These are phyloP conservation scores for Trypanosoma platydactyli DNA, from an alignment of 208 protist genomes.

Conservation along the genomic window DNA sequence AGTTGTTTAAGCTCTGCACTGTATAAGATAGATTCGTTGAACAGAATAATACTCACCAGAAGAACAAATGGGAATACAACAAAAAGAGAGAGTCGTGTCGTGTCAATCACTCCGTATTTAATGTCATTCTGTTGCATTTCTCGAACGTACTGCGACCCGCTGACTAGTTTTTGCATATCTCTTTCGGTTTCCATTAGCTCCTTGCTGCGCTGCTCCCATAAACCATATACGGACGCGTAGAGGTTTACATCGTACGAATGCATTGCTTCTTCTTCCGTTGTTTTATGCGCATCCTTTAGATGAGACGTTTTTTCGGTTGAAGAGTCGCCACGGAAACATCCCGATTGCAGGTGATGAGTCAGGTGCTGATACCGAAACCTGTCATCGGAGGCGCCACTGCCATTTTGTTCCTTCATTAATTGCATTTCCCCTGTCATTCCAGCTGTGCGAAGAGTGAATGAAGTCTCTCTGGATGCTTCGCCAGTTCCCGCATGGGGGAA, in stretches of 20 bases:
- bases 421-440: not conserved
- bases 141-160: slow-evolving; percentile 9
- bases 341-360: not conserved
- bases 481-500: not conserved
- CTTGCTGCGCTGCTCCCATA: slow-evolving; percentile 18
- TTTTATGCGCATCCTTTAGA: not conserved
- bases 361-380: not conserved
- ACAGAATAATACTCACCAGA: slow-evolving; percentile 27
- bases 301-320: not conserved
- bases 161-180: slow-evolving; percentile 4
- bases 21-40: slow-evolving; percentile 31
- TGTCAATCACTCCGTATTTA: slow-evolving; percentile 19
- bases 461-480: not conserved
- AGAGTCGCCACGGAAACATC: not conserved
- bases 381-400: not conserved
- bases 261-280: not conserved
- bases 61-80: slow-evolving; percentile 35
- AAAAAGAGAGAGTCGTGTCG: slow-evolving; percentile 28
- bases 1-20: slow-evolving; percentile 28
- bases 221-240: slow-evolving; percentile 22
- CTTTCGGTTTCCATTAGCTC: not conserved
- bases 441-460: not conserved
- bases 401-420: not conserved
- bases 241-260: not conserved
- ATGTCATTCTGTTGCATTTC: slow-evolving; percentile 17